phyloP scores from a whole-genome alignment of 1,284 basidiomycete genomes.

The Cryptococcus sp. region DNA sequence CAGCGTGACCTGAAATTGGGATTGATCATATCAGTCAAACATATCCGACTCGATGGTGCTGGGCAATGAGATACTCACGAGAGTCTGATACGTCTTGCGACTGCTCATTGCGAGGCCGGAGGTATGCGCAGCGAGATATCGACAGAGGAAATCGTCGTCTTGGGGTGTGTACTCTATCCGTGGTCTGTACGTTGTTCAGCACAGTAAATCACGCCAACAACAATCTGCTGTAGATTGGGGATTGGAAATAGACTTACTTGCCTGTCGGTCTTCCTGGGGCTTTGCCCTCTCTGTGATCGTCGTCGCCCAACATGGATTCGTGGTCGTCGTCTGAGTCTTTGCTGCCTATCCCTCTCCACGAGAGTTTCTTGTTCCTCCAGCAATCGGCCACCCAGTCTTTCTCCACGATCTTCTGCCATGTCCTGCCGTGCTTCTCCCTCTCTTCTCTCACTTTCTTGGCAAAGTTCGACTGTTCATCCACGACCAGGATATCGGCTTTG shows the following conservation, averaged over 20 bases:
- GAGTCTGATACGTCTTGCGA: slow-evolving; percentile 39
- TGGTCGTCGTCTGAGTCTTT: slow-evolving; percentile 6
- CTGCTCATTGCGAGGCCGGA: slow-evolving; percentile 35
- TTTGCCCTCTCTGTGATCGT: slow-evolving; percentile 15
- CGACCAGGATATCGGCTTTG: slow-evolving; percentile 41
- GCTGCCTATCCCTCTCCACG: slow-evolving; percentile 10
- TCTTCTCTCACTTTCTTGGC: slow-evolving; percentile 30
- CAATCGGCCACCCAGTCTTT: slow-evolving; percentile 44
- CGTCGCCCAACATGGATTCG: slow-evolving; percentile 28
- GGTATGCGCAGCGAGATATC: slow-evolving; percentile 39
- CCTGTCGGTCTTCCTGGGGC: slow-evolving; percentile 45
- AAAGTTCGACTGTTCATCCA: slow-evolving; percentile 36
- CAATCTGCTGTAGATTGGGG: background rate
- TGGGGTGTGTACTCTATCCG: slow-evolving; percentile 41
- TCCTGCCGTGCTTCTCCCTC: slow-evolving; percentile 25
- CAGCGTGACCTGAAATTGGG: background rate
- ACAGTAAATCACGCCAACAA: background rate
- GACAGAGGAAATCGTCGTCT: slow-evolving; percentile 49
- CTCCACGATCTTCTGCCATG: slow-evolving; percentile 40
- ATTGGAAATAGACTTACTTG: slow-evolving; percentile 31
- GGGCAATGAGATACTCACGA: slow-evolving; percentile 29
- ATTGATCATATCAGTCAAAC: background rate
- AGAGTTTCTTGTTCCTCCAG: slow-evolving; percentile 18
- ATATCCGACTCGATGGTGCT: background rate
- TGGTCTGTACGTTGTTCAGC: slow-evolving; percentile 21